Conservation (phyloP, 1,284 basidiomycete genomes). For the Erythrobasidium hasegawianum region DNA sequence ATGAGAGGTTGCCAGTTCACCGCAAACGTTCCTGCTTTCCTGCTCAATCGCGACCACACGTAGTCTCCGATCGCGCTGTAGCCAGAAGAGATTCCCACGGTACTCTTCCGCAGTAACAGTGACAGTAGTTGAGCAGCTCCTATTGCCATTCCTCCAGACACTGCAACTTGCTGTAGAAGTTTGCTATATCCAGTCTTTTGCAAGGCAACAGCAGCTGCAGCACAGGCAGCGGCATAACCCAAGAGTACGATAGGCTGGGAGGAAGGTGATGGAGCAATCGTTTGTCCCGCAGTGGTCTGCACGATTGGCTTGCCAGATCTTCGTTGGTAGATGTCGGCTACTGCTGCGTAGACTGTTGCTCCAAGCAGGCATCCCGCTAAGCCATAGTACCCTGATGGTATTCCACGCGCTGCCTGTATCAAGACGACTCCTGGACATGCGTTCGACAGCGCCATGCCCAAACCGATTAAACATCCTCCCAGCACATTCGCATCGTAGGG, state of each 20-base stretch:
- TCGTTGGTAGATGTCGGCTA: background rate
- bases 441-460: conserved; percentile 21
- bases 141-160: conserved; percentile 8
- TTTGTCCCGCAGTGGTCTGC: too few relatives aligned
- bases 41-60: background rate
- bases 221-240: background rate
- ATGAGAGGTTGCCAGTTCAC: background rate
- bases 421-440: conserved; percentile 28
- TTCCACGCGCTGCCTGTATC: conserved; percentile 13
- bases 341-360: conserved; percentile 1
- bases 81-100: conserved; percentile 14
- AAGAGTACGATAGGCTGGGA: background rate
- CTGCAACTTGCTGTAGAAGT: background rate
- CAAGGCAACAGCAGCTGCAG: background rate
- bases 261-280: background rate
- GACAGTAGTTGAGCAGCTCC: conserved; percentile 21
- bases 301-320: too few relatives aligned
- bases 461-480: conserved; percentile 17
- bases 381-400: conserved; percentile 13
- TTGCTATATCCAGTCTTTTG: too few relatives aligned
- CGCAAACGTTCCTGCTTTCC: background rate
- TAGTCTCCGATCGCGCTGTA: conserved; percentile 16
- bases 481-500: conserved; percentile 18
- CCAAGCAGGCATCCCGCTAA: conserved; percentile 11
- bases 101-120: conserved; percentile 6